Conservation (phyloP, 768 basidiomycete genomes). For the Leccinum aurantiacum region DNA sequence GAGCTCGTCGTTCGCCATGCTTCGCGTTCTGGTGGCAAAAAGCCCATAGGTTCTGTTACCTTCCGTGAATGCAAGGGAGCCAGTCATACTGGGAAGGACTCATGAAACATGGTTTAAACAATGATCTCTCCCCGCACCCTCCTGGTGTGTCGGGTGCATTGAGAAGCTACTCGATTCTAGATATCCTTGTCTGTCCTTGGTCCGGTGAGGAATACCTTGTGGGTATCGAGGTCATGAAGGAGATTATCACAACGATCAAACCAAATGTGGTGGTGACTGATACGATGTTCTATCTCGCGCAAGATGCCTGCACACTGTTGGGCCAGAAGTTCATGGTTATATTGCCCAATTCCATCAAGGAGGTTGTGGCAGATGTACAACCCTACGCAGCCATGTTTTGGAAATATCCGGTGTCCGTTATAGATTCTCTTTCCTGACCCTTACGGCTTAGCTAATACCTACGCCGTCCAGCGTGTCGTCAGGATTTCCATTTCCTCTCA, state of each 20-base stretch:
- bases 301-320: conserved; percentile 8
- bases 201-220: conserved; percentile 6
- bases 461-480: conserved; percentile 3
- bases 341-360: conserved; percentile 4
- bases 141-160: conserved; percentile 3
- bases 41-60: neutral
- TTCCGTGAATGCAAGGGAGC: conserved; percentile 8
- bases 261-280: conserved; percentile 7
- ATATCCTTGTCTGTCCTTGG: neutral
- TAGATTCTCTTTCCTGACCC: neutral
- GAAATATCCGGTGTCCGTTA: conserved; percentile 13
- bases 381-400: conserved; percentile 2
- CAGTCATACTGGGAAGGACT: neutral
- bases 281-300: neutral
- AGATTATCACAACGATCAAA: conserved; percentile 5
- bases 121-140: neutral
- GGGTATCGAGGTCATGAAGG: neutral
- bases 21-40: neutral
- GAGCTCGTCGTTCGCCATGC: conserved; percentile 2
- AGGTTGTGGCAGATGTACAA: neutral
- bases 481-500: conserved; percentile 11
- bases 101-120: neutral
- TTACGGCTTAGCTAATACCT: neutral
- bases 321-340: conserved; percentile 8
- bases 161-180: neutral